Percentiles rank a stretch among this genome's conserved stretches.
These are phyloP conservation scores for Brassica hybrid DNA, from an alignment of 441 rosid genomes.

Conservation along the genomic window DNA sequence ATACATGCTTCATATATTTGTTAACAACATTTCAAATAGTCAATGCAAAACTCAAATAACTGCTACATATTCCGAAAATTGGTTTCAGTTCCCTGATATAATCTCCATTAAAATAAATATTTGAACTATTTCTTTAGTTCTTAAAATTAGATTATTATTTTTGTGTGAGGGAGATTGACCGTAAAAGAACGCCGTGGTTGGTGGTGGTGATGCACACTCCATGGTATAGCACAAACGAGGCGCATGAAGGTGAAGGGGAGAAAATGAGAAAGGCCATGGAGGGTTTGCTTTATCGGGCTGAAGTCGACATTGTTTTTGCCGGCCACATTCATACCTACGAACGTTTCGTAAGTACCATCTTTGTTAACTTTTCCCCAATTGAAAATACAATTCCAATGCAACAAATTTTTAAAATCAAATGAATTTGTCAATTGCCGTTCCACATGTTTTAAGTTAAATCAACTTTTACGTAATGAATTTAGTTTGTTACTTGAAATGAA, in stretches of 20 bases:
- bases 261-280: slow-evolving; percentile 51
- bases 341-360: slow-evolving; percentile 65
- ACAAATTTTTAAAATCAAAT: not conserved
- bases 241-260: slow-evolving; percentile 61
- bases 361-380: not conserved
- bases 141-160: not conserved
- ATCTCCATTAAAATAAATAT: not conserved
- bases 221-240: slow-evolving; percentile 57
- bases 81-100: not conserved
- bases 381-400: not conserved
- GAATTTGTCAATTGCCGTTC: not conserved
- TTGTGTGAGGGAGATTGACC: slow-evolving; percentile 38
- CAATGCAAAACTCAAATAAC: not conserved
- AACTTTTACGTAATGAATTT: not conserved
- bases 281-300: slow-evolving; percentile 47
- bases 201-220: slow-evolving; percentile 55
- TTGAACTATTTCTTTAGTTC: not conserved
- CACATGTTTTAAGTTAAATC: not conserved
- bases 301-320: slow-evolving; percentile 68
- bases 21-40: not conserved
- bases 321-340: slow-evolving; percentile 88
- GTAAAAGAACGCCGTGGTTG: slow-evolving; percentile 53
- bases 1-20: not conserved
- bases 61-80: not conserved
- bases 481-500: not conserved